Conservation (phyloP, 129 eudicot genomes). For the Pulicaria dysenterica region DNA sequence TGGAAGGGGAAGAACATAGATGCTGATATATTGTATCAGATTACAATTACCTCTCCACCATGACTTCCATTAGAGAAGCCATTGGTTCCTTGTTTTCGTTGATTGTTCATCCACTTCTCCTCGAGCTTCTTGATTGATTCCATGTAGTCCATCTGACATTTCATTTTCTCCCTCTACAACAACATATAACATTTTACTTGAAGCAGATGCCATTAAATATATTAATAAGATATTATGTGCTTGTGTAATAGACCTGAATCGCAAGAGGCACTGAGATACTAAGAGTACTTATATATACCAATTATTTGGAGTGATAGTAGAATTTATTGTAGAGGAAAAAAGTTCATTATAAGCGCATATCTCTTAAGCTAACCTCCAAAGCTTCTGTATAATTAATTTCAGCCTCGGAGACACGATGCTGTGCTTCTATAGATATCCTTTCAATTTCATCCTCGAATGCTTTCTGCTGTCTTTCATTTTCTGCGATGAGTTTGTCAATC, state of each 20-base stretch:
- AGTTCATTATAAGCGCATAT: conserved; percentile 3
- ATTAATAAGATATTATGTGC: too few relatives aligned
- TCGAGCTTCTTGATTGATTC: conserved; percentile 97
- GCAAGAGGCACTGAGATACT: not conserved
- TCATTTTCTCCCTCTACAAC: conserved; percentile 81
- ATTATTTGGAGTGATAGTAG: conserved; percentile 5
- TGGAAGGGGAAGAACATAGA: not conserved
- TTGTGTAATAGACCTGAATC: not conserved
- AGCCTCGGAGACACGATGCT: conserved; percentile 68
- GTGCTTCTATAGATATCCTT: conserved; percentile 77
- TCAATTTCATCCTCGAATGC: conserved; percentile 83
- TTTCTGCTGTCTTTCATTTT: conserved; percentile 88
- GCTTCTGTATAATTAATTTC: conserved; percentile 77
- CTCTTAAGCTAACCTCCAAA: conserved; percentile 66
- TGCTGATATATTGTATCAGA: conserved; percentile 9
- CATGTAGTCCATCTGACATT: conserved; percentile 98
- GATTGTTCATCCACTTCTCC: conserved; percentile 88
- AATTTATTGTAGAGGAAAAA: not conserved
- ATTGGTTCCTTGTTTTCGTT: conserved; percentile 61
- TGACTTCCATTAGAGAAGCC: conserved; percentile 48
- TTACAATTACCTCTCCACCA: conserved; percentile 55
- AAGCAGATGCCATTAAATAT: too few relatives aligned
- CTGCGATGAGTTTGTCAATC: conserved; percentile 85
- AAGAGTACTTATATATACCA: not conserved
- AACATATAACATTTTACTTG: conserved; percentile 16